Conservation (phyloP, 495 filamentous ascomycete genomes). For the Penicillium alfredii region DNA sequence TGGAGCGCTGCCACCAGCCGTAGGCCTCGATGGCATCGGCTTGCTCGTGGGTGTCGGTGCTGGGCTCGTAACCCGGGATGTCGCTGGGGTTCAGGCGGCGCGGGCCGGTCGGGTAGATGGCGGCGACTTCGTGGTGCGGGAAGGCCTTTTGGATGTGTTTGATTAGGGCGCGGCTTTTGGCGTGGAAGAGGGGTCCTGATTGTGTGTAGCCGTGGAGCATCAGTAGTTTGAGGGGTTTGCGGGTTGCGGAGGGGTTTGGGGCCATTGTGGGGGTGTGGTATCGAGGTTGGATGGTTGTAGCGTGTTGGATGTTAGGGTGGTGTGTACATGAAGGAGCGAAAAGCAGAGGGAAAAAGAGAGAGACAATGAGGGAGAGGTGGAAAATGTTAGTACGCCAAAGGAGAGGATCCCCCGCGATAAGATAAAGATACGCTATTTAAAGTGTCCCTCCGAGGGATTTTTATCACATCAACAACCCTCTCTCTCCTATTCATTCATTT, state of each 20-base stretch:
- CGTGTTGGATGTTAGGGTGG: not conserved
- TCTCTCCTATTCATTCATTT: not conserved
- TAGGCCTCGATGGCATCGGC: conserved; percentile 55
- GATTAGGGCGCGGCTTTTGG: conserved; percentile 81
- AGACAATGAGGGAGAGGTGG: not conserved
- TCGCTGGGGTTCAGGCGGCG: conserved; percentile 57
- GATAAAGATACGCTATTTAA: not conserved
- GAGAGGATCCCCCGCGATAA: not conserved
- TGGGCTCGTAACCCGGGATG: conserved; percentile 58
- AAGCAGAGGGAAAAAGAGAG: not conserved
- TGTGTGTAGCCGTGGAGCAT: conserved; percentile 78
- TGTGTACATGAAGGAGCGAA: not conserved
- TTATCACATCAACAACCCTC: conserved; percentile 13
- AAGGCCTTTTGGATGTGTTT: conserved; percentile 75
- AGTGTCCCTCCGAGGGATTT: too few relatives aligned
- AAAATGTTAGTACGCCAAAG: too few relatives aligned
- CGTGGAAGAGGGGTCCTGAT: conserved; percentile 77
- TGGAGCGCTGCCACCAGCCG: conserved; percentile 77
- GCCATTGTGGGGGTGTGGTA: conserved; percentile 13
- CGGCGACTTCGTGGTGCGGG: conserved; percentile 45
- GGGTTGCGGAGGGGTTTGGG: conserved; percentile 12
- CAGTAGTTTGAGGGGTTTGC: conserved; percentile 48
- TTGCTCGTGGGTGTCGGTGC: conserved; percentile 27
- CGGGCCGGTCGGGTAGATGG: conserved; percentile 49
- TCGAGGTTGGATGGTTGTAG: not conserved